phyloP scores from a whole-genome alignment of 1,284 basidiomycete species.

The Boletus subluridellus region DNA sequence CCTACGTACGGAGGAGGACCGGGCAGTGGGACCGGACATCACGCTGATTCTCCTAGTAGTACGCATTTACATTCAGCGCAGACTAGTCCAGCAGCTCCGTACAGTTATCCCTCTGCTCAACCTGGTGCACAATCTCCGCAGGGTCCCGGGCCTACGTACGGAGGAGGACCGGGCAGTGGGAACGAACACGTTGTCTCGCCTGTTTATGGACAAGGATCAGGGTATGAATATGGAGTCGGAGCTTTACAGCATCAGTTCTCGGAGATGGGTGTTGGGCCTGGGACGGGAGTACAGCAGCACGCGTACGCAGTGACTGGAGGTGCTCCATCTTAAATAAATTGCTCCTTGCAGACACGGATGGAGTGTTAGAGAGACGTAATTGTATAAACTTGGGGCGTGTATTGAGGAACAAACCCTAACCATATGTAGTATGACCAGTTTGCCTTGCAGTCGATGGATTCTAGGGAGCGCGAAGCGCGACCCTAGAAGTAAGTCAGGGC shows the following conservation, averaged over 20 bases:
- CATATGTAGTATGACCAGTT: neutral
- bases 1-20: too few relatives aligned
- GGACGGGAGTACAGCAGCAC: constrained; percentile 23
- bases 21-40: too few relatives aligned
- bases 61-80: too few relatives aligned
- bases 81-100: too few relatives aligned
- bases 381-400: neutral
- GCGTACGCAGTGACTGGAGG: constrained; percentile 23
- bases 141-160: too few relatives aligned
- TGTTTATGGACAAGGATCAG: constrained; percentile 18
- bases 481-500: neutral
- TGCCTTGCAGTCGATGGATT: neutral
- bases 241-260: constrained; percentile 33
- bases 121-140: too few relatives aligned
- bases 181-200: constrained; percentile 22
- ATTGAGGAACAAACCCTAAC: constrained; percentile 26
- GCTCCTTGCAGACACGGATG: neutral
- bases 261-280: constrained; percentile 30
- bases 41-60: too few relatives aligned
- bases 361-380: neutral
- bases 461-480: neutral
- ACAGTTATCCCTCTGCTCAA: too few relatives aligned
- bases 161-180: constrained; percentile 23
- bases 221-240: constrained; percentile 24
- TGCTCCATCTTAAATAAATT: constrained; percentile 15